Evolutionary conservation across 257 asterid genomes (phyloP).

Genomic region (Solanum sitiens): DNA sequence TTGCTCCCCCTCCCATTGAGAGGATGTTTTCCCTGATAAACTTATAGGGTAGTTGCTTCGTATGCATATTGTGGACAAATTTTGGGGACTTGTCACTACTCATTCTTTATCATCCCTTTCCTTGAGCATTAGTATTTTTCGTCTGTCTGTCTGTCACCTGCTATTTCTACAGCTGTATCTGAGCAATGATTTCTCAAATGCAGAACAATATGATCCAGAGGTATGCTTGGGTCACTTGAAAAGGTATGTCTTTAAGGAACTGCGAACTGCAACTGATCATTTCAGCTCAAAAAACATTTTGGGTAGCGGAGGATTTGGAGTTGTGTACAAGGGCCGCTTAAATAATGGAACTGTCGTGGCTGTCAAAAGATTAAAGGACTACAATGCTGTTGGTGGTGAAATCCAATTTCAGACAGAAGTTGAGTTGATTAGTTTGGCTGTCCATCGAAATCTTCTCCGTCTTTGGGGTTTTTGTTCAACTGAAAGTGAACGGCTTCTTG

Average conservation of each 20-base stretch:
- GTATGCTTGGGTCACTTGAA: conserved; percentile 14
- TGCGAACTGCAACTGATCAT: conserved; percentile 19
- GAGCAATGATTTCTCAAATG: background rate
- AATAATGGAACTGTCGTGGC: conserved; percentile 17
- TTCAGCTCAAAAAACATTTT: conserved; percentile 20
- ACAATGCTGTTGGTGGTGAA: conserved; percentile 7
- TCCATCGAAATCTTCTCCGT: conserved; percentile 23
- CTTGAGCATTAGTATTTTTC: background rate
- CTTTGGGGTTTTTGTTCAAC: conserved; percentile 24
- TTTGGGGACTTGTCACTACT: background rate
- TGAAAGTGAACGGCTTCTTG: conserved; percentile 18
- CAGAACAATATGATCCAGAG: conserved; percentile 12
- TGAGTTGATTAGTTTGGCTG: conserved; percentile 28
- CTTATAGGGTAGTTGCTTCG: background rate
- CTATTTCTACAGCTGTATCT: background rate
- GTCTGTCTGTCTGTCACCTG: background rate
- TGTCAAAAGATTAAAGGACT: conserved; percentile 23
- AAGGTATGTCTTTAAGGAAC: conserved; percentile 17
- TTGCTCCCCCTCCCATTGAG: background rate
- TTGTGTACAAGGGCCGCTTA: conserved; percentile 25
- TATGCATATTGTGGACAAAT: background rate
- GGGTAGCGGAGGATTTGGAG: conserved; percentile 33
- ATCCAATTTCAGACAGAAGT: conserved; percentile 29
- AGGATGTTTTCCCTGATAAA: background rate
- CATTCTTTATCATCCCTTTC: background rate